Evolutionary conservation across 768 basidiomycete genomes (phyloP), one percentile per base, ranked within the genome.

Genomic region (Lactifluus pinguis): DNA sequence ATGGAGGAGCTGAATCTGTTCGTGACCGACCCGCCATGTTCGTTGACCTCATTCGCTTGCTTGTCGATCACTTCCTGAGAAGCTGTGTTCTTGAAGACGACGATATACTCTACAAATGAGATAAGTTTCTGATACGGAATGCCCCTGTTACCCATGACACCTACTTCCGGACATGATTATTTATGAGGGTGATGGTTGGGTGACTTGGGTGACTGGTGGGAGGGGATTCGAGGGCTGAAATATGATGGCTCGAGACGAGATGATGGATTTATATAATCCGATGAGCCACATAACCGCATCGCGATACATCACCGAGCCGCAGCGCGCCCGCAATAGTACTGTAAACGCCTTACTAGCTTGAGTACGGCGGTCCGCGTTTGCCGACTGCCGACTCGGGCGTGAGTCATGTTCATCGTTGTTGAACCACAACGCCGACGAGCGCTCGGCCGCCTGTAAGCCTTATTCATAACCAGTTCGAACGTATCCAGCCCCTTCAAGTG

Each of bases 21-120:
- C 2, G 66, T 72, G 15, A 84, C 76, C n/a, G 69, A 53, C 34
- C 81, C 80, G 17, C 81, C 83, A 55, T 76, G 74, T 6, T 51
- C 61, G 21, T 67, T 64, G 11, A 83, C 75, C 1, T 75, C 69
- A 0, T 71, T 61, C 7, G 69, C 74, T 60, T 75, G 82, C 50
- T 76, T 64, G 38, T 77, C 65, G 38, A 84, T 74, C 55, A 76
- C 68, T 9, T 75, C 76, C 41, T 71, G 53, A 30, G 76, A 68
- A 44, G 74, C 80, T 30, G 58, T 49, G 2, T 77, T 69, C 69
- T 82, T 83, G 74, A 85, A 84, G 7, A 81, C 75, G 45, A 85
- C 76, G 56, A 83, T 83, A 66, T 76, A 83, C 64, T 71, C 82
- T 83, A 67, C 6, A 6, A 36, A 36, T 21, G 48, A 30, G 11